These are phyloP conservation scores for Rhytidiadelphus loreus DNA, from an alignment of 225 moss, liverwort and hornwort species.

Conservation along the genomic window DNA sequence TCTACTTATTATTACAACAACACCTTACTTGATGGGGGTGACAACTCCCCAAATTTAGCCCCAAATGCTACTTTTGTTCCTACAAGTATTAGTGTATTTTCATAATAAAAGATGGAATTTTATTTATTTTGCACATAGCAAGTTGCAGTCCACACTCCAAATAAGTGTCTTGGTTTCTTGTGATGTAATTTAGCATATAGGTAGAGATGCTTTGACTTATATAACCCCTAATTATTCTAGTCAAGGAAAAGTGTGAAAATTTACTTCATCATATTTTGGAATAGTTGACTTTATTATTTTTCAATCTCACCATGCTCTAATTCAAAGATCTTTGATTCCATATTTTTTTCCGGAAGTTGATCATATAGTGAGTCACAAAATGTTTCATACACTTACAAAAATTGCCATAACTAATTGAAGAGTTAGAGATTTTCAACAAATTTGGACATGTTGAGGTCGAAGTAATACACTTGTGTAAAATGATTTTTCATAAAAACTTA, in stretches of 20 bases:
- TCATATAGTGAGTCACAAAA: accelerated
- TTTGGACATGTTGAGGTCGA: too few relatives aligned
- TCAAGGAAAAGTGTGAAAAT: accelerated
- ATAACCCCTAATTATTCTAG: accelerated
- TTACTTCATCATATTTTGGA: neutral
- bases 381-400: neutral
- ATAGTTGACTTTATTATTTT: neutral
- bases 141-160: neutral
- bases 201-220: accelerated
- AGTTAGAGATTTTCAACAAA: neutral
- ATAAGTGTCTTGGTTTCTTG: neutral
- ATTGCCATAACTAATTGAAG: neutral
- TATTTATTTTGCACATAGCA: neutral
- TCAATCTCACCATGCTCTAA: neutral
- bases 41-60: accelerated
- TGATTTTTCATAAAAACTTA: too few relatives aligned
- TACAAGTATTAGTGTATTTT: neutral
- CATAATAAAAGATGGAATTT: neutral
- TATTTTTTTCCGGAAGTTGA: neutral
- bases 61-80: neutral
- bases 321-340: neutral
- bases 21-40: neutral
- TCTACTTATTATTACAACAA: neutral
- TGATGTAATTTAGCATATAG: accelerated
- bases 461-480: too few relatives aligned